Percentiles rank a stretch among this genome's conserved stretches.
These are phyloP conservation scores for Phytophthora megakarya DNA, from an alignment of 352 stramenopile genomes.

Conservation along the genomic window DNA sequence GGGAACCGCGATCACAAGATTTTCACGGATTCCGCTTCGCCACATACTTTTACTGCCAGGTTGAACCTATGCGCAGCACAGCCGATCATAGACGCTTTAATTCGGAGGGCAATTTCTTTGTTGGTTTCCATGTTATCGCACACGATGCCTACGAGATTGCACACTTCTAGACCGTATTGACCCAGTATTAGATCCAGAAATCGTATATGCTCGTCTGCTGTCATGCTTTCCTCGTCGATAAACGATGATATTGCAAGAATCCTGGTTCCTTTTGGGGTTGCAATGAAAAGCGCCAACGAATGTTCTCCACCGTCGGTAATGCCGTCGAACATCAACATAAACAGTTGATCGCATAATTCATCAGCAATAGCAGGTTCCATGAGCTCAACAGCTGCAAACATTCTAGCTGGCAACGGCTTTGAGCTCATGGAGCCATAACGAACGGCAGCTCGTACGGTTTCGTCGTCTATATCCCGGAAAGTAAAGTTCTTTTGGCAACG, in stretches of 20 bases:
- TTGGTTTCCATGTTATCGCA: constrained; percentile 19
- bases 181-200: constrained; percentile 8
- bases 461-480: too few relatives aligned
- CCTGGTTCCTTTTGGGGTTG: background rate
- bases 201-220: background rate
- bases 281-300: background rate
- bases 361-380: too few relatives aligned
- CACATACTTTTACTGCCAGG: constrained; percentile 1
- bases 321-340: too few relatives aligned
- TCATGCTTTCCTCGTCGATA: background rate
- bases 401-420: too few relatives aligned
- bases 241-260: background rate
- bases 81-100: background rate
- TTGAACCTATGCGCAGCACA: constrained; percentile 19
- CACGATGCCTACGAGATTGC: constrained; percentile 7
- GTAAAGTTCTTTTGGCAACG: too few relatives aligned
- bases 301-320: background rate
- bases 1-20: too few relatives aligned
- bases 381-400: too few relatives aligned
- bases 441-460: too few relatives aligned
- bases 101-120: constrained; percentile 2
- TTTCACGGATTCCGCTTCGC: too few relatives aligned
- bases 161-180: constrained; percentile 1
- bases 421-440: too few relatives aligned
- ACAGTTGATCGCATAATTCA: too few relatives aligned